These are phyloP conservation scores for Pleurotus salmoneostramineus DNA, from an alignment of 768 basidiomycete genomes.

Conservation along the genomic window DNA sequence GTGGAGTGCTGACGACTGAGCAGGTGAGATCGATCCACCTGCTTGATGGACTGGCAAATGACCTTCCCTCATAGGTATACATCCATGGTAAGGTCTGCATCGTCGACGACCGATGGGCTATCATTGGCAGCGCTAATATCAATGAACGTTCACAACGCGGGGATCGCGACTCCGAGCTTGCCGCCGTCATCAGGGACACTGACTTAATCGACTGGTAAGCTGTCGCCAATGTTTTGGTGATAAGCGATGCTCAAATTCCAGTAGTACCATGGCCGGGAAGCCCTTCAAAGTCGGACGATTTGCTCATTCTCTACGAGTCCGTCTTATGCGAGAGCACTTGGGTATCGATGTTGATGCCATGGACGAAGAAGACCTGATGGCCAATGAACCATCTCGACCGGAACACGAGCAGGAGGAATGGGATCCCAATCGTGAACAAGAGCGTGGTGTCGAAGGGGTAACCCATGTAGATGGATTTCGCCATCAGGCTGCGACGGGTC, in stretches of 20 bases:
- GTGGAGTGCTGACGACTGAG: constrained; percentile 82
- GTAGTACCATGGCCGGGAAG: constrained; percentile 88
- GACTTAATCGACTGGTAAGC: constrained; percentile 91
- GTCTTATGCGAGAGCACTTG: constrained; percentile 95
- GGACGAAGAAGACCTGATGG: constrained; percentile 69
- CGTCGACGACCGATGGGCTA: constrained; percentile 91
- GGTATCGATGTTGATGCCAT: constrained; percentile 92
- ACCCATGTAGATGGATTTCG: constrained; percentile 36
- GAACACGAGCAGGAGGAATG: constrained; percentile 55
- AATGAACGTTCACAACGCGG: constrained; percentile 96
- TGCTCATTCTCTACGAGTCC: constrained; percentile 88
- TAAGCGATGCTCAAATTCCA: not conserved
- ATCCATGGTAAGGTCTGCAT: constrained; percentile 88
- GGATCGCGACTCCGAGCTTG: constrained; percentile 95
- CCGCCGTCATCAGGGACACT: constrained; percentile 90
- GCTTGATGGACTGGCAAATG: not conserved
- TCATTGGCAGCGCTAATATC: constrained; percentile 96
- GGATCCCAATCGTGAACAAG: constrained; percentile 75
- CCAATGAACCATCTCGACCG: constrained; percentile 43
- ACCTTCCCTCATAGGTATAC: constrained; percentile 56
- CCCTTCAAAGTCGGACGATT: constrained; percentile 97
- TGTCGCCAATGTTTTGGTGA: not conserved
- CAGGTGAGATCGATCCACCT: constrained; percentile 44
- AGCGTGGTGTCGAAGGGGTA: constrained; percentile 36
- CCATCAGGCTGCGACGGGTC: constrained; percentile 25